A percentile compares a stretch with the other conserved stretches of the same genome.
Evolutionary conservation across 805 yeast genomes (phyloP).

Genomic region (Cyberlindnera bimundalis): DNA sequence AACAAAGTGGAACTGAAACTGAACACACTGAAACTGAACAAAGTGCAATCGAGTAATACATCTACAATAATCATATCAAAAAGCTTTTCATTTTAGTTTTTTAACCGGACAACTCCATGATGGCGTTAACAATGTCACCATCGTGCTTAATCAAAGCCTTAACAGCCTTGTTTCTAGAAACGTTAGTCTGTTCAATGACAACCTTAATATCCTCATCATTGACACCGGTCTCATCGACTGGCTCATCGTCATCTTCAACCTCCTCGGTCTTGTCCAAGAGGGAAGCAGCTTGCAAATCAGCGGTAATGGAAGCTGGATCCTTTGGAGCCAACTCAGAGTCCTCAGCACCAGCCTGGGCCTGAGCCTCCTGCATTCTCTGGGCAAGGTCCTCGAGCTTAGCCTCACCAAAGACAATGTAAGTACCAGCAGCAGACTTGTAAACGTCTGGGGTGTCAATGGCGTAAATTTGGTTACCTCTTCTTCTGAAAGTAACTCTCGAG

Average conservation of each 20-base stretch:
- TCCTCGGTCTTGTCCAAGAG: conserved; percentile 42
- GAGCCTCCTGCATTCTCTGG: conserved; percentile 82
- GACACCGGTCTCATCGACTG: conserved; percentile 82
- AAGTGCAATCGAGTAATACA: too few species aligned
- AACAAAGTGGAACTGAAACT: too few species aligned
- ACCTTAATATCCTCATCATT: conserved; percentile 78
- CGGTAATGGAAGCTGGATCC: conserved; percentile 77
- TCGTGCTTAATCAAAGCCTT: conserved; percentile 85
- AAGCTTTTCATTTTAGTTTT: not conserved
- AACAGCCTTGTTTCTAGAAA: conserved; percentile 84
- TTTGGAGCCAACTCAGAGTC: conserved; percentile 55
- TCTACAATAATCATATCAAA: not conserved
- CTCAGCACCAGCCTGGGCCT: conserved; percentile 42
- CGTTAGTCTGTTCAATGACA: conserved; percentile 88
- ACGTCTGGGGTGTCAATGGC: conserved; percentile 95
- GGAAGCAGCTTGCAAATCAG: conserved; percentile 73
- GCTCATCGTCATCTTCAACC: conserved; percentile 56
- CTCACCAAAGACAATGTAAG: conserved; percentile 96
- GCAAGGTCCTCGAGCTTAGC: conserved; percentile 93
- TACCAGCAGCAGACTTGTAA: conserved; percentile 87
- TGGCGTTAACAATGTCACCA: conserved; percentile 94
- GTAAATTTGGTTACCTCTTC: conserved; percentile 84
- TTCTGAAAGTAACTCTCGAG: conserved; percentile 92
- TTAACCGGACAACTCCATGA: conserved; percentile 64
- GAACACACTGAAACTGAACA: too few species aligned